phyloP scores from a whole-genome alignment of 306 rosid genomes.

The Begonia masoniana region DNA sequence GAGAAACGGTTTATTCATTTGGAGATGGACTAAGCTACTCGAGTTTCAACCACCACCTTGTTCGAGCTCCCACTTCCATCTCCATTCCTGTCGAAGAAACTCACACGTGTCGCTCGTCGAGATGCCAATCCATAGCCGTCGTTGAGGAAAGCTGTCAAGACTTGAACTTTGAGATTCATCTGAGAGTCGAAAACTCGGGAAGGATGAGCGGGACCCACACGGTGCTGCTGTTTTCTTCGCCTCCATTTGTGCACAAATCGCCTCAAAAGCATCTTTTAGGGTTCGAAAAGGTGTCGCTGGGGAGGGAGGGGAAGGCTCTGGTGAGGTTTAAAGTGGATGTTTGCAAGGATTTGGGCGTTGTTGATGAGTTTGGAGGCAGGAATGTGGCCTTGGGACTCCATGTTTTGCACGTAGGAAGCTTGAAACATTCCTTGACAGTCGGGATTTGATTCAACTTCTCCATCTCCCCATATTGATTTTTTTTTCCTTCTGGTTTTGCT shows the following conservation, averaged over 20 bases:
- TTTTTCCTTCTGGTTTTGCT: neutral
- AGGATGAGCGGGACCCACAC: constrained; percentile 49
- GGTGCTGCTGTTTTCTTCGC: constrained; percentile 49
- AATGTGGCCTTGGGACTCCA: constrained; percentile 73
- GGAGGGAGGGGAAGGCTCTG: constrained; percentile 29
- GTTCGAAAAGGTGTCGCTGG: constrained; percentile 55
- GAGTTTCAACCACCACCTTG: constrained; percentile 36
- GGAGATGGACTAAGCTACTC: constrained; percentile 82
- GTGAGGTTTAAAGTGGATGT: constrained; percentile 68
- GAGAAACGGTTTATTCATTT: constrained; percentile 66
- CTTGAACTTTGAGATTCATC: constrained; percentile 46
- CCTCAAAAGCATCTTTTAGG: constrained; percentile 75
- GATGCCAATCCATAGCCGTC: constrained; percentile 61
- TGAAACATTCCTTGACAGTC: constrained; percentile 54
- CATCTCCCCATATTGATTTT: constrained; percentile 1
- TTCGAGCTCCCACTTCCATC: constrained; percentile 46
- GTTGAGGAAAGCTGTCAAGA: constrained; percentile 44
- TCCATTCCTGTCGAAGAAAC: constrained; percentile 48
- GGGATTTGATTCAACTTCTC: constrained; percentile 41
- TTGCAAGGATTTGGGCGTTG: constrained; percentile 79
- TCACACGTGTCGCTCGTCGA: constrained; percentile 49
- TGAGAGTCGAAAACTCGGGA: constrained; percentile 63
- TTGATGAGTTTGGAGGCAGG: constrained; percentile 69
- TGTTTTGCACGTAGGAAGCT: constrained; percentile 67
- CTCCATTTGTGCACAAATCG: constrained; percentile 62